Evolutionary conservation across 805 yeast genomes (phyloP), one percentile per base, ranked within the genome.

Genomic region (Kregervanrija fluxuum): DNA sequence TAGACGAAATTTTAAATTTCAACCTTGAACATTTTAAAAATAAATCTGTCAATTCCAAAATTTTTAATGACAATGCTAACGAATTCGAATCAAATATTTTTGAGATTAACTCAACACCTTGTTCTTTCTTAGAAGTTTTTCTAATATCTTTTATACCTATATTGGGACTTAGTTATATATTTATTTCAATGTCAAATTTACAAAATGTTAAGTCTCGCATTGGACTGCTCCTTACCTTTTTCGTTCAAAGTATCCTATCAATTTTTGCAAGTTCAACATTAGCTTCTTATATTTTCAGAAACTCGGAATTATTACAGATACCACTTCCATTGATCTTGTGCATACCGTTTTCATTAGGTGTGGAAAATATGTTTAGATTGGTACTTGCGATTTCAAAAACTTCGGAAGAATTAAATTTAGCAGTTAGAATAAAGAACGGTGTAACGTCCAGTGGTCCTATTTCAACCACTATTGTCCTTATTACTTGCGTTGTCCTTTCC

Each of bases 291-390:
- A 48, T 70, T 17, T 65, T 57, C 45, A 56, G 63, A 16, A 57
- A 56, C 11, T 53, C 63, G 32, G 69, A 65, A 31, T 55, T 67
- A 33, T 53, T 62, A 28, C 66, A 70, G 39, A 54, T 65, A 6
- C 75, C 77, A 0, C 46, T 66, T n/a, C 67, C 60, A 33, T 57
- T 73, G 5, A 46, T 73, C 22, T 69, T 77, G 2, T 62, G 68
- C 43, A 53, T 70, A 5, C 66, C 74, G 2, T 46, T 70, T 2
- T 64, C 72, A 14, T 65, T 73, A 9, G 69, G 73, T 10, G 57
- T 68, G 13, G 80, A 75, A 47, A 75, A 74, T 51, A 68, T 67
- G 66, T 70, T 74, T 37, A 63, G 79, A 43, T 53, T 77, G 30
- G 59, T 74, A 16, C 57, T 63, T 11, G 54, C 72, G 5, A 57